Evolutionary conservation across 1,139 yeast species (phyloP).

Genomic region (Protomyces inundatus): DNA sequence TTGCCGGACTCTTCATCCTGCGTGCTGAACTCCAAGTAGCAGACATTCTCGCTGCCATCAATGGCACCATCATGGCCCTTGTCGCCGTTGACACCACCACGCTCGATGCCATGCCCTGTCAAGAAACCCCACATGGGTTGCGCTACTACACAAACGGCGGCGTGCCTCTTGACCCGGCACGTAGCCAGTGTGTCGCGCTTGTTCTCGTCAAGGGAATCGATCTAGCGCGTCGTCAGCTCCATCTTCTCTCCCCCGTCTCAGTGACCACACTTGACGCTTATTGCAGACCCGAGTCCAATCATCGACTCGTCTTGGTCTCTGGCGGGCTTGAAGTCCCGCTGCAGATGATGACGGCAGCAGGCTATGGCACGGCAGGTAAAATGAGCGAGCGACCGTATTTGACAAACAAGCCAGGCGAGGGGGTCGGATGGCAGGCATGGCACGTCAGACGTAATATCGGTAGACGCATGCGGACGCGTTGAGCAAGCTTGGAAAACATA

Average conservation of each 20-base stretch:
- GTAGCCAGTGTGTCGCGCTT: conserved; percentile 19
- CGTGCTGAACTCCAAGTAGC: conserved; percentile 11
- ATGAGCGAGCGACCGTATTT: conserved; percentile 15
- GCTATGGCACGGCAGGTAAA: background rate
- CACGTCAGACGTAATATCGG: conserved; percentile 23
- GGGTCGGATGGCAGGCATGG: conserved; percentile 26
- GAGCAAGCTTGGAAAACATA: no score
- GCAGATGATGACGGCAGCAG: background rate
- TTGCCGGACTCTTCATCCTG: conserved; percentile 14
- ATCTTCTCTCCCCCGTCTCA: conserved; percentile 25
- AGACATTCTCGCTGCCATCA: conserved; percentile 30
- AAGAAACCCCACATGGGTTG: background rate
- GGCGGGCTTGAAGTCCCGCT: conserved; percentile 26
- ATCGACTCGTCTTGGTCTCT: conserved; percentile 10
- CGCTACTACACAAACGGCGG: background rate
- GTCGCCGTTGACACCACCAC: conserved; percentile 6
- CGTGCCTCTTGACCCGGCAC: conserved; percentile 14
- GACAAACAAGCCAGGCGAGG: conserved; percentile 17
- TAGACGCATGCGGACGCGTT: background rate
- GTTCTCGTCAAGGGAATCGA: conserved; percentile 26
- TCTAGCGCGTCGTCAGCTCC: background rate
- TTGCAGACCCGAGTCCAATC: background rate
- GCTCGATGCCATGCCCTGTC: background rate
- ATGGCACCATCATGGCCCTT: conserved; percentile 31
- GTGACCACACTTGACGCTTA: background rate